A percentile compares a stretch with the other conserved stretches of the same genome.
These are phyloP conservation scores for Rhizophagus sp. DNA, from an alignment of 192 early-diverging fungal species.

Conservation along the genomic window DNA sequence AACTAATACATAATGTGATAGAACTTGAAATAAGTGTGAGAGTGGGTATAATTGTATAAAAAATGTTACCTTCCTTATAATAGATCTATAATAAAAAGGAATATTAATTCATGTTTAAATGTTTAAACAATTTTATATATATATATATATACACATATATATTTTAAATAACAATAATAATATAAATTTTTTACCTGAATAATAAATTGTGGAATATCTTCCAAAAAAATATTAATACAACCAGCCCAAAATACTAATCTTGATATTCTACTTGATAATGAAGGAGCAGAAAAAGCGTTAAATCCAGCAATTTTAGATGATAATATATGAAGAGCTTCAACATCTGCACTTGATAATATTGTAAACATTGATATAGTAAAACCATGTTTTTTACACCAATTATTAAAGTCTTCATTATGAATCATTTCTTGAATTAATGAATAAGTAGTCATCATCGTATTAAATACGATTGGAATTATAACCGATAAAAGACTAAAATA, in stretches of 20 bases:
- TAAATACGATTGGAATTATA: not conserved
- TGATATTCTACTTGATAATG: not conserved
- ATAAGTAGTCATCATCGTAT: not conserved
- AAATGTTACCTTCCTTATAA: not conserved
- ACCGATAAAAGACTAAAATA: not conserved
- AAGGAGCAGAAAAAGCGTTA: not conserved
- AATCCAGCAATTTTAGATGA: not conserved
- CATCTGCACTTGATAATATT: conserved; percentile 2
- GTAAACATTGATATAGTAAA: not conserved
- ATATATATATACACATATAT: no score
- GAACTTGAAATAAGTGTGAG: not conserved
- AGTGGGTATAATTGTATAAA: not conserved
- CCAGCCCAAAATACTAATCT: not conserved
- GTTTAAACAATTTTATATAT: no score
- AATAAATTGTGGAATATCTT: conserved; percentile 15
- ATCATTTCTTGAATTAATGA: not conserved
- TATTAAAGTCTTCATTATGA: not conserved
- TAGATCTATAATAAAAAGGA: not conserved
- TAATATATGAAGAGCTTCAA: conserved; percentile 1
- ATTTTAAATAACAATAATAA: no score
- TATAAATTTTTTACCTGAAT: conserved; percentile 1
- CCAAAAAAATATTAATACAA: not conserved
- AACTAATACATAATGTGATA: not conserved
- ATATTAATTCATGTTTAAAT: no score
- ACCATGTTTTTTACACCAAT: not conserved